Evolutionary conservation across 495 filamentous ascomycete species (phyloP), one percentile per base, ranked within the genome.

Genomic region (Cercophora newfieldiana): DNA sequence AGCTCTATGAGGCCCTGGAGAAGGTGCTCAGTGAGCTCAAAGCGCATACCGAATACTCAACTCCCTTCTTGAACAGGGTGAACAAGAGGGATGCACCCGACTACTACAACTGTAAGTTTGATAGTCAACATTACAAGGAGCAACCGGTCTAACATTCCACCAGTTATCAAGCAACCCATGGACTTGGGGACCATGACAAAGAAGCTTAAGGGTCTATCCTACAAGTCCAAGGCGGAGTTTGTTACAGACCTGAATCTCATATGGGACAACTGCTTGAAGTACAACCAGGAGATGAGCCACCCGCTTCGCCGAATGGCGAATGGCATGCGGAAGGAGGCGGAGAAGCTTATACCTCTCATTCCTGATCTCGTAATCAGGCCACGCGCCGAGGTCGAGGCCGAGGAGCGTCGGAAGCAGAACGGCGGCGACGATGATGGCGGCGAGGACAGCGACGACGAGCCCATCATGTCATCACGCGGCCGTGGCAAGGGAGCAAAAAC

Each of bases 141-240:
- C 28, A 28, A 57, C 21, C 30, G 28, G n/a, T 64, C 75, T 80
- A 69, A 78, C 68, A 22, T 18, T 12, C 44, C 44, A 19, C 37
- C 73, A 95, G 89, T 98, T 67, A 97, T 98, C 80, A 97, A 95
- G 79, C 88, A 94, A 29, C 96, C 95, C 0, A 99, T 99, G 95
- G 95, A 99, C 75, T 87, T 99, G 50, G 95, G 96, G 47, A 90
- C 88, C 33, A 97, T 99, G 91, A 94, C 95, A 37, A 99, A 99
- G 81, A 98, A 97, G 79, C 87, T 99, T 31, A 97, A 97, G 75
- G 81, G 84, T 2, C 76, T 95, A 14, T 84, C 85, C 22, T 99
- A 97, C 82, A 94, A 91, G 75, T 97, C 93, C 54, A 99, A 99
- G 81, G 83, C 90, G 61, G 95, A 99, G 14, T 99, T 99, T 68